Evolutionary conservation across 75 land plant species (phyloP).

Genomic region (Isoetes taiwanensis): DNA sequence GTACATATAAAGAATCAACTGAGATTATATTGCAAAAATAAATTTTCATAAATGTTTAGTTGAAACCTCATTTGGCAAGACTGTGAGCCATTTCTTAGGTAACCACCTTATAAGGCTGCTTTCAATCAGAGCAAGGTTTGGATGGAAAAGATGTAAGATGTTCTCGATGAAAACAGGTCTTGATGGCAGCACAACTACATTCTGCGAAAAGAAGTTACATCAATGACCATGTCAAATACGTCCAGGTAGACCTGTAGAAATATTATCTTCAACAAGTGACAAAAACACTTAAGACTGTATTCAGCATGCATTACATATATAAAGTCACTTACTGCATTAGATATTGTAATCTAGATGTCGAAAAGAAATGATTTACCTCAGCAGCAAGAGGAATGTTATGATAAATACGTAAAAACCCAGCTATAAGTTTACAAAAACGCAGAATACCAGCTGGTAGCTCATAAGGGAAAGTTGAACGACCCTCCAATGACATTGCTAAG

Average conservation of each 20-base stretch:
- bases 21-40: no score
- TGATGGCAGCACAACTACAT: slow-evolving; percentile 82
- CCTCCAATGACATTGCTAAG: slow-evolving; percentile 67
- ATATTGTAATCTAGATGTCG: no score
- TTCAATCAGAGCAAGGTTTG: slow-evolving; percentile 82
- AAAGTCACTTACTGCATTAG: no score
- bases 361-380: slow-evolving; percentile 39
- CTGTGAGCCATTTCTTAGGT: slow-evolving; percentile 82
- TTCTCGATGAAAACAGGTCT: slow-evolving; percentile 79
- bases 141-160: slow-evolving; percentile 73
- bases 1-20: no score
- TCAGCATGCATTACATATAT: no score
- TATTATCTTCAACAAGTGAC: not conserved
- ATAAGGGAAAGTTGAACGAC: slow-evolving; percentile 50
- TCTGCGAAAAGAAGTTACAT: slow-evolving; percentile 23
- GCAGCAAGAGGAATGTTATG: slow-evolving; percentile 65
- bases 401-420: slow-evolving; percentile 73
- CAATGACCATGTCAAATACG: not conserved
- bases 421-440: slow-evolving; percentile 62
- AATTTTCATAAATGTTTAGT: not conserved
- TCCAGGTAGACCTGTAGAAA: not conserved
- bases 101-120: slow-evolving; percentile 57
- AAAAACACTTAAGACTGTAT: no score
- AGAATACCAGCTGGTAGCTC: slow-evolving; percentile 77
- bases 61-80: slow-evolving; percentile 51